Evolutionary conservation across 768 basidiomycete species (phyloP), one percentile per base, ranked within the genome.

Genomic region (Xerocomellus amylosporus): DNA sequence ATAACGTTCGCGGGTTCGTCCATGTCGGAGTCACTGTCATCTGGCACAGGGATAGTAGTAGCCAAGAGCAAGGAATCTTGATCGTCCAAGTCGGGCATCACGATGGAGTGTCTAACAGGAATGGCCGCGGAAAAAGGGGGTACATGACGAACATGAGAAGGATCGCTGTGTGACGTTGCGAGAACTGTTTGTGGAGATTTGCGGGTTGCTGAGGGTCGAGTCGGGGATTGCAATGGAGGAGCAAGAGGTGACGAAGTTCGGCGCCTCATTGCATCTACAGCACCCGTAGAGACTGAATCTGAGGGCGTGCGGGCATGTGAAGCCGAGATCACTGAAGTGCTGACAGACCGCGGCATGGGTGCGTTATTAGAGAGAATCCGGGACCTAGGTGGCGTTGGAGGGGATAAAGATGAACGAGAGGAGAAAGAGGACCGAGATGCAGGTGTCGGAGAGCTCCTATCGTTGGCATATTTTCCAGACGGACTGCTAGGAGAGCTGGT

Each of bases 21-120:
- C 62, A 75, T 77, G 36, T 88, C 89, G 0, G 84, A 87, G 62
- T 90, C 88, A 58, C 79, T 83, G 61, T 86, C 81, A 58, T 83
- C 85, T 2, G 90, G 89, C 19, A 90, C 77, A n/a, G 89, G 90
- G 37, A 90, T 84, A 24, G 76, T 75, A 53, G 85, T 82, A 1
- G 90, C 88, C 42, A 86, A 74, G 37, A 92, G 78, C 4, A 91
- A 73, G 26, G 86, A 84, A 39, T 87, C 81, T 37, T 89, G 81
- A 71, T 55, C 71, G 41, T 71, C 67, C 17, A 73, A 63, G 58
- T 74, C 74, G 26, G 77, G 70, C 40, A 80, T 72, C 38, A 77
- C 58, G 4, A 73, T 70, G 8, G 82, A 81, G 40, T 78, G 75
- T 41, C 77, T 75, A 5, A 76, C 64, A 28, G 77, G 74, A 17